Conservation (phyloP, 768 basidiomycete genomes). For the Tephrocybe sp. region DNA sequence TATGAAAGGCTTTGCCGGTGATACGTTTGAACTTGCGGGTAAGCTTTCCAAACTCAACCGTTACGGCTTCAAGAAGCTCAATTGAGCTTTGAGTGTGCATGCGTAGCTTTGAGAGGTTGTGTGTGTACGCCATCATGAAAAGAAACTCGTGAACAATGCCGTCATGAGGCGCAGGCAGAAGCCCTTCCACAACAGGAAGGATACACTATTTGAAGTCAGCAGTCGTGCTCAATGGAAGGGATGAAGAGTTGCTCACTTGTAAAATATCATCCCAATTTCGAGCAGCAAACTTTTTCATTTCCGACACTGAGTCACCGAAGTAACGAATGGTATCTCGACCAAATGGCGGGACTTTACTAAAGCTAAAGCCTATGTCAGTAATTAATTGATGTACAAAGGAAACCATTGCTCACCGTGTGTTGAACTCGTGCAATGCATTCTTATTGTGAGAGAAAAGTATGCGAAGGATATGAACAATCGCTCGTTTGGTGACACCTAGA, state of each 20-base stretch:
- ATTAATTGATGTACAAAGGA: not conserved
- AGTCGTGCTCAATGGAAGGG: not conserved
- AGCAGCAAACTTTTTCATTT: slow-evolving; percentile 21
- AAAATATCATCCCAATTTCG: slow-evolving; percentile 28
- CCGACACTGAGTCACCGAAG: slow-evolving; percentile 21
- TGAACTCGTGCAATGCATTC: not conserved
- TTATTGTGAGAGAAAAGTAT: slow-evolving; percentile 8
- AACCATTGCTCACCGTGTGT: not conserved
- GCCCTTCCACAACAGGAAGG: slow-evolving; percentile 10
- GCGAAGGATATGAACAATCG: slow-evolving; percentile 23
- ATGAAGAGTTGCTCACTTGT: slow-evolving; percentile 17
- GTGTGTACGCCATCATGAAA: slow-evolving; percentile 7
- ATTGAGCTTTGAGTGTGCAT: too few species aligned
- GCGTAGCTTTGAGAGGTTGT: slow-evolving; percentile 9
- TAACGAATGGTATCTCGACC: slow-evolving; percentile 22
- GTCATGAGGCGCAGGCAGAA: slow-evolving; percentile 9
- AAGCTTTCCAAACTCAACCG: too few species aligned
- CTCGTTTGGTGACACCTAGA: slow-evolving; percentile 24
- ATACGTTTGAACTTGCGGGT: too few species aligned
- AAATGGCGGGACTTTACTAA: slow-evolving; percentile 28
- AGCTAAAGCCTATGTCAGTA: slow-evolving; percentile 19
- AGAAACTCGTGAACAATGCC: slow-evolving; percentile 1
- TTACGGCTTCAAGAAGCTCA: too few species aligned
- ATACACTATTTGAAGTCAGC: not conserved
- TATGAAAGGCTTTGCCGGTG: too few species aligned